These are phyloP conservation scores for Candida anutae DNA, from an alignment of 1,139 yeast species.

Conservation along the genomic window DNA sequence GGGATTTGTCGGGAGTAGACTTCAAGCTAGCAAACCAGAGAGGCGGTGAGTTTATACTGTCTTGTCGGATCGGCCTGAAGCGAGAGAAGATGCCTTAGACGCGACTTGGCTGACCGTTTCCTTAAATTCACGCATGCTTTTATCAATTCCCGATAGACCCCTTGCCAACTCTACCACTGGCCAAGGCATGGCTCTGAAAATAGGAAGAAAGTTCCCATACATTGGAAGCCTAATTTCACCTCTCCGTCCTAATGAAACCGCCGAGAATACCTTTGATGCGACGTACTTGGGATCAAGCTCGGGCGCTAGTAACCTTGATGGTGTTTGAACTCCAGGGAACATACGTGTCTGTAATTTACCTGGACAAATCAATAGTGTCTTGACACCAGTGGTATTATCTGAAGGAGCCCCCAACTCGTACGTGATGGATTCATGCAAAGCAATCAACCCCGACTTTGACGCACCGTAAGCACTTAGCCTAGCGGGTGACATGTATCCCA, in stretches of 20 bases:
- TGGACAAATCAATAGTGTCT: conserved; percentile 72
- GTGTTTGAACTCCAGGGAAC: conserved; percentile 67
- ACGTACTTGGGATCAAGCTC: conserved; percentile 61
- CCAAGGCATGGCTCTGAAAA: conserved; percentile 69
- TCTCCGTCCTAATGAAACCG: conserved; percentile 52
- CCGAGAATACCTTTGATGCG: conserved; percentile 49
- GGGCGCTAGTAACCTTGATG: conserved; percentile 72
- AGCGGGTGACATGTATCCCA: conserved; percentile 84
- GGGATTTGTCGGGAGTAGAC: background rate
- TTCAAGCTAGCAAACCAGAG: no score
- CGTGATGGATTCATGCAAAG: conserved; percentile 75
- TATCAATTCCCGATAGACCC: conserved; percentile 55
- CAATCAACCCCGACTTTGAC: conserved; percentile 77
- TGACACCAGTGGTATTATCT: conserved; percentile 44
- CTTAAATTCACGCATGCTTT: conserved; percentile 37
- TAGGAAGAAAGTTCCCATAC: conserved; percentile 66
- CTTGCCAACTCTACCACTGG: conserved; percentile 52
- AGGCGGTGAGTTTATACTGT: no score
- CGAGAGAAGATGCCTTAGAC: background rate
- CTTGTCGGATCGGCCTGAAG: no score
- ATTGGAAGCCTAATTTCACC: conserved; percentile 70
- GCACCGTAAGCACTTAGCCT: conserved; percentile 80
- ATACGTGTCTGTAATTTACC: conserved; percentile 74
- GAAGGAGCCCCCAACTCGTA: conserved; percentile 58
- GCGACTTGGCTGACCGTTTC: background rate